phyloP scores from a whole-genome alignment of 768 basidiomycete species.

The Kwoniella pini region DNA sequence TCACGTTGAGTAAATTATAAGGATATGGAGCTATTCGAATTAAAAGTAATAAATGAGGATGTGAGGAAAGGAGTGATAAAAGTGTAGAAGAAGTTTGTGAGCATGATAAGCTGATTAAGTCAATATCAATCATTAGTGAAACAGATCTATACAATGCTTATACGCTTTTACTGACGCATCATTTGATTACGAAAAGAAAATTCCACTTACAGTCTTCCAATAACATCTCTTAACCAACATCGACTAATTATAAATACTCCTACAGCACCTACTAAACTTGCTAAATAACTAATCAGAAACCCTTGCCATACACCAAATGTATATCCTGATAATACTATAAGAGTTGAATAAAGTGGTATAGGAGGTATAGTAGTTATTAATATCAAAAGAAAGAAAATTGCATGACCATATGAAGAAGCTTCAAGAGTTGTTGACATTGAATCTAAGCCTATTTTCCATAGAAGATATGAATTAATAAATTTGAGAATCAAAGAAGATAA shows the following conservation, averaged over 20 bases:
- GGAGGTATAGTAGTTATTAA: constrained; percentile 60
- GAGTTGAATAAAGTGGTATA: constrained; percentile 85
- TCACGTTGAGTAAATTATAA: constrained; percentile 88
- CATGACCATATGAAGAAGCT: constrained; percentile 64
- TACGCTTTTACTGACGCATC: neutral
- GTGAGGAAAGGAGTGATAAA: constrained; percentile 81
- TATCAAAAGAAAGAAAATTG: constrained; percentile 65
- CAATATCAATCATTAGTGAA: neutral
- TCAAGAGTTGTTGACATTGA: neutral
- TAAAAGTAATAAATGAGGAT: constrained; percentile 83
- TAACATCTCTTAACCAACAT: constrained; percentile 64
- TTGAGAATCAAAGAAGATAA: too few relatives aligned
- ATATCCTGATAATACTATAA: constrained; percentile 89
- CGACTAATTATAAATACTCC: constrained; percentile 80
- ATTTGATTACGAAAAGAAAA: too few relatives aligned
- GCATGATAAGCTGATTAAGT: constrained; percentile 64
- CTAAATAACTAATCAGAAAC: constrained; percentile 80
- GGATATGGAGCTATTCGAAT: constrained; percentile 68
- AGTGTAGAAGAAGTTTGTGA: constrained; percentile 74
- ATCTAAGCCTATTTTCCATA: too few relatives aligned
- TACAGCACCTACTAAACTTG: constrained; percentile 80
- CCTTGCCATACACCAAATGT: constrained; percentile 81
- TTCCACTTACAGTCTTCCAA: constrained; percentile 58
- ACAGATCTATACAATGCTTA: neutral
- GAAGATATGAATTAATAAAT: too few relatives aligned